Base-by-base conservation (phyloP, 2,329 filamentous ascomycete genomes). In the Talaromyces rugulosus region DNA sequence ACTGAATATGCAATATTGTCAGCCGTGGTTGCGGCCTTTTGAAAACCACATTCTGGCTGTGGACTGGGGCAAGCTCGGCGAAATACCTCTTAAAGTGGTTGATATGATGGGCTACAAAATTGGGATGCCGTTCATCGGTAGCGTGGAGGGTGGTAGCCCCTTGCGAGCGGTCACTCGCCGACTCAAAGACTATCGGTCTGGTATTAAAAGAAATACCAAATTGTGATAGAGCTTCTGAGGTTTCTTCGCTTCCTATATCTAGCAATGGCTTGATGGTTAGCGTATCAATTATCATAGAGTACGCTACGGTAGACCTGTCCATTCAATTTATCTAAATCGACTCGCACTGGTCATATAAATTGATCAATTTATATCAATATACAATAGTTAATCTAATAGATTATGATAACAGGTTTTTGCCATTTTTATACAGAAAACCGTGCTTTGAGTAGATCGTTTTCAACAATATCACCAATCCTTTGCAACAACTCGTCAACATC, bases 381-480 rank as follows among this genome's bases (percentile, higher is more conserved):
- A 36, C 3, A 36, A 1, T 1, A 36, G 5, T 36, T 36, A 36
- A 36, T 36, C 2, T 5, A 36, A 36, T 9, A 14, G 4, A 36
- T 3, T 36, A 36, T 36, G 4, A 14, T 12, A 36, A 36, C 33
- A 36, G 11, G 5, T 36, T 12, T 5, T 16, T 16, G 12, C 12
- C 34, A 36, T 7, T 40, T 23, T 44, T 28, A 59, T 40, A 63
- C 58, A 16, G 60, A 51, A 50, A 62, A 62, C 27, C 62, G 55
- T n/a, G 55, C 44, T 18, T 50, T 58, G 27, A 64, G 57, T 42
- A 68, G 56, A 53, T 69, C 68, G 30, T 60, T 65, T n/a, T 63
- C 62, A 2, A 65, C 28, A 50, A 67, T 66, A n/a, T 67, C 66
- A 53, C 65, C 59, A 27, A 66, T 65, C 50, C 59, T 66, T 5